Conservation (phyloP, 352 stramenopile genomes). For the Globisporangium okanoganense region DNA sequence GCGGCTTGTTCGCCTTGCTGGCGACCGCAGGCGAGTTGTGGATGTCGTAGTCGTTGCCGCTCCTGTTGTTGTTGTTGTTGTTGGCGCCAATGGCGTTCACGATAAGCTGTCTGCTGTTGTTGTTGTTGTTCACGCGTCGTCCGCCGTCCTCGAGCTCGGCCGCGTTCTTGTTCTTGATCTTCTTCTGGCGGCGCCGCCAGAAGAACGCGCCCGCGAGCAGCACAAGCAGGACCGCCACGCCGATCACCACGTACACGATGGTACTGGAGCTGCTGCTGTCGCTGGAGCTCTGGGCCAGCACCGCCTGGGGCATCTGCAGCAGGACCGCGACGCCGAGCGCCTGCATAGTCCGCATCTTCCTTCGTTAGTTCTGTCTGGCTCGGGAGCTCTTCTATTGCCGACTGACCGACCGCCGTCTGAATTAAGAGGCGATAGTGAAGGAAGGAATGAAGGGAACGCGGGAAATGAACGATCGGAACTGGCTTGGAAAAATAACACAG, state of each 20-base stretch:
- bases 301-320: constrained; percentile 5
- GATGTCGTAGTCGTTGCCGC: constrained; percentile 12
- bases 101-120: neutral
- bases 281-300: constrained; percentile 13
- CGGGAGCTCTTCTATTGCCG: neutral
- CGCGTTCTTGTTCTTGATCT: constrained; percentile 15
- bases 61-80: neutral
- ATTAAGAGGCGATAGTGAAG: neutral
- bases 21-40: constrained; percentile 16
- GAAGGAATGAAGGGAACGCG: neutral
- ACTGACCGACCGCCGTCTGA: neutral
- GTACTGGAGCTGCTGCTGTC: constrained; percentile 21
- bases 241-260: constrained; percentile 58
- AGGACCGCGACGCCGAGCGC: constrained; percentile 11
- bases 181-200: constrained; percentile 40
- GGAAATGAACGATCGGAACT: neutral
- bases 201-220: constrained; percentile 45
- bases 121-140: neutral
- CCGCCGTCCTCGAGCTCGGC: neutral
- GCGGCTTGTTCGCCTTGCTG: neutral
- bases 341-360: constrained; percentile 6
- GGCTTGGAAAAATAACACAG: neutral
- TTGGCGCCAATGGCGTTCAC: constrained; percentile 8
- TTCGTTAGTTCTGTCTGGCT: too few species aligned
- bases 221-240: constrained; percentile 46